Conservation (phyloP, 768 basidiomycete genomes). For the Tulasnella sp. region DNA sequence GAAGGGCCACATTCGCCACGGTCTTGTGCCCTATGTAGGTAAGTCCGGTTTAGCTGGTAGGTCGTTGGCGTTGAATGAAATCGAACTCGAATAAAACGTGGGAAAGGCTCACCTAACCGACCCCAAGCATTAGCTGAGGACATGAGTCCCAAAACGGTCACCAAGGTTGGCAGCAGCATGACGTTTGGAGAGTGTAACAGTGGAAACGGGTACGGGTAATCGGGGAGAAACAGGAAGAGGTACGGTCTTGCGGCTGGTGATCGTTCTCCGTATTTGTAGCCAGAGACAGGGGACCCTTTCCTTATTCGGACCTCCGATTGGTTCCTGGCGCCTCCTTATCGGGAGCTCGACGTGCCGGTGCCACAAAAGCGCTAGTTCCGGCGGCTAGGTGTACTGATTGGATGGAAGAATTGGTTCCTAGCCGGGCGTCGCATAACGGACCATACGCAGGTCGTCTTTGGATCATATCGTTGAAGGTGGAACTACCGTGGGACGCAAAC, state of each 20-base stretch:
- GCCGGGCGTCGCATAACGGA: too few species aligned
- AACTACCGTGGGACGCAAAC: too few species aligned
- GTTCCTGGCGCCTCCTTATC: neutral
- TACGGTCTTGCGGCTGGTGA: neutral
- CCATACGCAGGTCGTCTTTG: too few species aligned
- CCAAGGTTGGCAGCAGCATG: neutral
- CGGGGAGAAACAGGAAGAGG: neutral
- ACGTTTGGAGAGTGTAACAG: neutral
- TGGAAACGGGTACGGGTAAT: neutral
- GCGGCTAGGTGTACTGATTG: too few species aligned
- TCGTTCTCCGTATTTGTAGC: neutral
- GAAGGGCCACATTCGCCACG: neutral
- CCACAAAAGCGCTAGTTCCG: too few species aligned
- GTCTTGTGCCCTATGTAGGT: neutral
- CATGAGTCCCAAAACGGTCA: neutral
- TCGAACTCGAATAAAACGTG: neutral
- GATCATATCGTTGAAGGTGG: too few species aligned
- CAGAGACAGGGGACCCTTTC: neutral
- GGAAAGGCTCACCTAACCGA: neutral
- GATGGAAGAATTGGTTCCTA: too few species aligned
- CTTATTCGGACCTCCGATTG: neutral
- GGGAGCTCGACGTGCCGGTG: too few species aligned
- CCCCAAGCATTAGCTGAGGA: neutral
- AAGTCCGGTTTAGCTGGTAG: neutral
- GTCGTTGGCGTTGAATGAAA: too few species aligned